Conservation (phyloP, 768 basidiomycete species). For the Suillus discolor region DNA sequence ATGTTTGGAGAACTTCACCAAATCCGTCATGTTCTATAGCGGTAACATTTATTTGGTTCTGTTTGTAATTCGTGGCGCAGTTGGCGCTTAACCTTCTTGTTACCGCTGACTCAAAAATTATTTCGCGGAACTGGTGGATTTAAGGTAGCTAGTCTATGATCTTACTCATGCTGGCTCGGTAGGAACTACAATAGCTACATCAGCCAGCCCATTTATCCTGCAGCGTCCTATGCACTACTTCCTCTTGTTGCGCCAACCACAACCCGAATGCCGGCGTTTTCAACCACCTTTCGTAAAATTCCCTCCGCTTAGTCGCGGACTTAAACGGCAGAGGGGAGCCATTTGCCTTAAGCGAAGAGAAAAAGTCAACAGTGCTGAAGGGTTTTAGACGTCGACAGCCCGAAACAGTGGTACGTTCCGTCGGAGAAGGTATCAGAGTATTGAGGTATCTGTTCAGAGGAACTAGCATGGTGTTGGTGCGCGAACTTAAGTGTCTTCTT, state of each 20-base stretch:
- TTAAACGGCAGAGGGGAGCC: slow-evolving; percentile 78
- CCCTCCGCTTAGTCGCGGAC: slow-evolving; percentile 59
- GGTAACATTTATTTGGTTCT: slow-evolving; percentile 25
- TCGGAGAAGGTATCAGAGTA: slow-evolving; percentile 76
- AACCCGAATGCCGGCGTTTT: slow-evolving; percentile 76
- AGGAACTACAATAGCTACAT: not conserved
- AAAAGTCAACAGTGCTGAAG: slow-evolving; percentile 69
- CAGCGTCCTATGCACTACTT: slow-evolving; percentile 63
- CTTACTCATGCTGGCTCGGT: not conserved
- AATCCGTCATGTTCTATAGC: slow-evolving; percentile 20
- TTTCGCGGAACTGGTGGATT: not conserved
- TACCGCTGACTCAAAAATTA: slow-evolving; percentile 4
- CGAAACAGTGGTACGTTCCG: slow-evolving; percentile 37
- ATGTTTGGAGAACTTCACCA: slow-evolving; percentile 12
- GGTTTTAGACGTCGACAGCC: slow-evolving; percentile 57
- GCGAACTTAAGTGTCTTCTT: slow-evolving; percentile 79
- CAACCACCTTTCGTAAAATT: slow-evolving; percentile 80
- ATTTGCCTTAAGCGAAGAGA: slow-evolving; percentile 69
- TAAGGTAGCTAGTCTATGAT: not conserved
- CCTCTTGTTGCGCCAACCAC: slow-evolving; percentile 80
- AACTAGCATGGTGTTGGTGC: slow-evolving; percentile 84
- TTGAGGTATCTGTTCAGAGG: slow-evolving; percentile 93
- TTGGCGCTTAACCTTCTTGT: not conserved
- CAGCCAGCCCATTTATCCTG: slow-evolving; percentile 20
- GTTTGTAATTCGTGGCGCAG: slow-evolving; percentile 28